Conservation (phyloP, 345 rosid species). For the Moricandia arvensis region DNA sequence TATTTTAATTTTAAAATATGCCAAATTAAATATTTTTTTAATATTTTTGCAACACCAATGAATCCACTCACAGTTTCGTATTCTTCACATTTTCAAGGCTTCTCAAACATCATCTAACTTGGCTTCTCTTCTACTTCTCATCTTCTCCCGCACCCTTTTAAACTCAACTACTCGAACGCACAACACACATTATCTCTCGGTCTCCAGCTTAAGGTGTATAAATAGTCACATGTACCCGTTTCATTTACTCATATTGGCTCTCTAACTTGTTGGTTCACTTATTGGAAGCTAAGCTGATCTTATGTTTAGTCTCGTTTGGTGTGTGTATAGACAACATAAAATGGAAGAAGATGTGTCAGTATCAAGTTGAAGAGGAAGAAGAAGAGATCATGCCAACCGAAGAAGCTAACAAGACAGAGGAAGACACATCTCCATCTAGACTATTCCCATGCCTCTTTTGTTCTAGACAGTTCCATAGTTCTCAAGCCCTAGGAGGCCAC, state of each 20-base stretch:
- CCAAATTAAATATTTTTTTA: too few species aligned
- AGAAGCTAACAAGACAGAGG: constrained; percentile 24
- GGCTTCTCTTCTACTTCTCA: constrained; percentile 27
- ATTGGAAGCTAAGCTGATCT: neutral
- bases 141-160: constrained; percentile 15
- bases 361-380: constrained; percentile 31
- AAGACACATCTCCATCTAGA: constrained; percentile 43
- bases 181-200: neutral
- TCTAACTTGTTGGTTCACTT: neutral
- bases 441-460: constrained; percentile 77
- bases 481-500: constrained; percentile 95
- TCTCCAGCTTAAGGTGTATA: constrained; percentile 19
- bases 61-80: constrained; percentile 29
- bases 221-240: neutral
- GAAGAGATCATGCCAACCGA: constrained; percentile 31
- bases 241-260: neutral
- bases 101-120: constrained; percentile 37
- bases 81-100: constrained; percentile 57
- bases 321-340: neutral
- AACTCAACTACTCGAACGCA: constrained; percentile 10
- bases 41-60: constrained; percentile 17
- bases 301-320: neutral
- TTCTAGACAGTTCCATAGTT: constrained; percentile 79
- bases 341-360: constrained; percentile 23
- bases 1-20: too few species aligned